Evolutionary conservation across 257 asterid genomes (phyloP), one percentile per base, ranked within the genome.

Genomic region (Solanum lignicaule): DNA sequence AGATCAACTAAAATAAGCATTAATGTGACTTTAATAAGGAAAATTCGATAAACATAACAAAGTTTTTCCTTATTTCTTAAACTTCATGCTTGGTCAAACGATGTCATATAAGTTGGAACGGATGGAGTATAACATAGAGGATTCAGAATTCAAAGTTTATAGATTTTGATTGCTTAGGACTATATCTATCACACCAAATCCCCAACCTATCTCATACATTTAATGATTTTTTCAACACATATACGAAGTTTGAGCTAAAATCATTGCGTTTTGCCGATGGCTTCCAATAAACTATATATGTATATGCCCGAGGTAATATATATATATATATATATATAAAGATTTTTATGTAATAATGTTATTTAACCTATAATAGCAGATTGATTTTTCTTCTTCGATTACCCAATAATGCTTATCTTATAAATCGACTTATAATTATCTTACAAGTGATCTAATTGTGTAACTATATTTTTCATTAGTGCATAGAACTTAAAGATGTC

Each of bases 241-340:
- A 31, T 31, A 31, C 2, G 1, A 2, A 31, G 18, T 15, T 1
- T 15, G 25, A 14, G 25, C 1, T 32, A 72, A 72, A 31, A 15
- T 0, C 0, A 31, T 29, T 14, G 1, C 1, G 0, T 15, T 29
- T 7, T 69, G 6, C 4, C 0, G n/a, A 15, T 29, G 13, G 13
- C 9, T 0, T 0, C 11, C 16, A 69, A 32, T 32, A 72, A 16
- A 72, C 14, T 32, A 14, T 68, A 2, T n/a, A n/a, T 32, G 33
- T 29, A 69, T 25, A 5, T 25, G 6, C 31, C 12, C 7, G 29
- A 21, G 31, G 31, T 29, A 29, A 29, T 31, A 39, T 29, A 13
- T 66, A 4, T 27, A 66, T n/a, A 4, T 21, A 15, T 8, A 18
- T 58, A 39, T 9, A 39, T 41, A 43, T 46, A 46, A 5, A 11